A percentile compares a stretch with the other conserved stretches of the same genome.
Evolutionary conservation across 192 early-diverging fungal genomes (phyloP).

Genomic region (Lunasporangiospora selenospora): DNA sequence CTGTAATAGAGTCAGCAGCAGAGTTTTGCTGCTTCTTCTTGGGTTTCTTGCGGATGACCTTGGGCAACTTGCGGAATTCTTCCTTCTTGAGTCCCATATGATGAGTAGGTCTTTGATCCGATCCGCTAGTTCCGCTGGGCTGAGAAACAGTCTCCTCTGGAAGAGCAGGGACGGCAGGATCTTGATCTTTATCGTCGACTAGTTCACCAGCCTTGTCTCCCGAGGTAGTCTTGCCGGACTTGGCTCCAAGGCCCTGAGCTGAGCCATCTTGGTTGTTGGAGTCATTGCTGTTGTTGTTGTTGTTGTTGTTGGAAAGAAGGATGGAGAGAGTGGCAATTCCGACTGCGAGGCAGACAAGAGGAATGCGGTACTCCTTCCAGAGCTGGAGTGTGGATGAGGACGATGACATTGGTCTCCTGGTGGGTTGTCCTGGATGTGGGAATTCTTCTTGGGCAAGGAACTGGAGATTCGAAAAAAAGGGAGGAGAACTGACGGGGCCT

Average conservation of each 20-base stretch:
- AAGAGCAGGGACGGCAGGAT: constrained; percentile 19
- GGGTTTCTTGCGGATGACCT: constrained; percentile 48
- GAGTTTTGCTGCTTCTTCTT: constrained; percentile 36
- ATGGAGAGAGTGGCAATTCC: constrained; percentile 43
- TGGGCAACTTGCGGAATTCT: constrained; percentile 32
- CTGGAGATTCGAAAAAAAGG: too few relatives aligned
- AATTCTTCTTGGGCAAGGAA: too few relatives aligned
- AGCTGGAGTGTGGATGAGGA: constrained; percentile 35
- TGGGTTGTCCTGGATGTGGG: too few relatives aligned
- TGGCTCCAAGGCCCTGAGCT: not conserved
- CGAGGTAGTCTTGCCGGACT: not conserved
- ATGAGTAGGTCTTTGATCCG: constrained; percentile 18
- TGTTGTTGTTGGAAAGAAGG: constrained; percentile 29
- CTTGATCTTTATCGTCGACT: constrained; percentile 34
- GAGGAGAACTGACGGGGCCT: too few relatives aligned
- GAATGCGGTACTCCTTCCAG: constrained; percentile 48
- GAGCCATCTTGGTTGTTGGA: not conserved
- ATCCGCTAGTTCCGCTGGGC: constrained; percentile 3
- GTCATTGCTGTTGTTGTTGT: constrained; percentile 1
- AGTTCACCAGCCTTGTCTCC: constrained; percentile 16
- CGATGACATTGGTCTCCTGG: too few relatives aligned
- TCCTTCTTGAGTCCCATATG: constrained; percentile 45
- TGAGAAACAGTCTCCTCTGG: constrained; percentile 4
- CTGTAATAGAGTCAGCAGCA: too few relatives aligned
- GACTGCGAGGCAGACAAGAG: constrained; percentile 42